These are phyloP conservation scores for Geotrichum aggregatum DNA, from an alignment of 1,139 yeast species.

Conservation along the genomic window DNA sequence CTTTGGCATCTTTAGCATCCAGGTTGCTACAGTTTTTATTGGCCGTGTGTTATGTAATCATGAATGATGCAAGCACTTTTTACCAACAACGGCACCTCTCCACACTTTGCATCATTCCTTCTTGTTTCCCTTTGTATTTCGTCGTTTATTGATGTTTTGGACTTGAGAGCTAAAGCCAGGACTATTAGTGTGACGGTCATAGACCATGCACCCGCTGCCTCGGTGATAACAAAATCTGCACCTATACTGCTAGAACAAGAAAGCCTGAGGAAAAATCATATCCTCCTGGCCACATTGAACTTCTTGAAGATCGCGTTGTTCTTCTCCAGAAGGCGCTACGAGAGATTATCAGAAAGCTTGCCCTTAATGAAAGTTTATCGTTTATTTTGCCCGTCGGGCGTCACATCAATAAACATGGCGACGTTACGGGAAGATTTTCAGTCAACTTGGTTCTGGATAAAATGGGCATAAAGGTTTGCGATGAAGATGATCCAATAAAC, in stretches of 20 bases:
- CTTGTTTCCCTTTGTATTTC: background rate
- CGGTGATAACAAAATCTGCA: slow-evolving; percentile 1
- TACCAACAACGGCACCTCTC: background rate
- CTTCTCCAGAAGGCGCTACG: slow-evolving; percentile 8
- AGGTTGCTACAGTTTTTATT: background rate
- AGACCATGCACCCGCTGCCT: slow-evolving; percentile 11
- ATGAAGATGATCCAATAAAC: slow-evolving; percentile 7
- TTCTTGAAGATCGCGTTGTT: slow-evolving; percentile 3
- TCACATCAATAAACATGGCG: background rate
- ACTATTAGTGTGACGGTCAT: slow-evolving; percentile 9
- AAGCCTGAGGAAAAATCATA: background rate
- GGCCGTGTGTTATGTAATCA: too few species aligned
- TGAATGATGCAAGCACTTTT: background rate
- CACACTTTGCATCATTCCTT: background rate
- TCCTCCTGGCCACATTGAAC: slow-evolving; percentile 1
- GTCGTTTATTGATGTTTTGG: background rate
- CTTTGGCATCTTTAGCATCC: too few species aligned
- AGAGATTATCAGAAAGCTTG: background rate
- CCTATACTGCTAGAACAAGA: background rate
- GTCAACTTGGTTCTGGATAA: slow-evolving; percentile 6
- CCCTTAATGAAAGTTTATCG: background rate
- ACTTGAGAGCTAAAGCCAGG: background rate
- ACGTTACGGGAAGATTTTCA: slow-evolving; percentile 1
- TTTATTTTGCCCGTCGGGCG: slow-evolving; percentile 1
- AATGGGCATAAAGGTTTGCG: slow-evolving; percentile 1